These are phyloP conservation scores for Sherardia arvensis DNA, from an alignment of 257 asterid genomes.

Conservation along the genomic window DNA sequence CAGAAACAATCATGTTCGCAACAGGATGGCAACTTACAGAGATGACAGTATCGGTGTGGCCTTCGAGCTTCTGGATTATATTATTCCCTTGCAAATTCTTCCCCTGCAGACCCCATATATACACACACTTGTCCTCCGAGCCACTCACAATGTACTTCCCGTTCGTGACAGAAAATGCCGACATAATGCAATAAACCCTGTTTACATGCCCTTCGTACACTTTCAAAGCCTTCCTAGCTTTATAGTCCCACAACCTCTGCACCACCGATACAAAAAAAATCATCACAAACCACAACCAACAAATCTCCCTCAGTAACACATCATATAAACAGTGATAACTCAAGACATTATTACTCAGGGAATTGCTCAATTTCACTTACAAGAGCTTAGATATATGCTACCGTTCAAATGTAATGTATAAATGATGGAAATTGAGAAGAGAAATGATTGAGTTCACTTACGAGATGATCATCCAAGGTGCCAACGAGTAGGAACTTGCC, in stretches of 20 bases:
- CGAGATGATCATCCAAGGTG: constrained; percentile 76
- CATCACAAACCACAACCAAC: background rate
- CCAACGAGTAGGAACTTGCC: constrained; percentile 83
- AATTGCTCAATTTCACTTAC: too few species aligned
- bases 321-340: background rate
- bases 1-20: constrained; percentile 70
- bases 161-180: constrained; percentile 65
- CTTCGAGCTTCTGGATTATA: constrained; percentile 73
- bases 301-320: background rate
- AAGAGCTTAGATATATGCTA: too few species aligned
- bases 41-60: constrained; percentile 69
- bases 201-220: constrained; percentile 59
- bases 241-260: constrained; percentile 82
- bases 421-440: background rate
- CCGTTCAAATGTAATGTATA: background rate
- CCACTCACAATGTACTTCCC: constrained; percentile 84
- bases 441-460: constrained; percentile 23
- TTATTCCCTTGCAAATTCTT: constrained; percentile 59
- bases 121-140: constrained; percentile 70
- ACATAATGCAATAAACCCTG: constrained; percentile 49
- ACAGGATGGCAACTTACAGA: constrained; percentile 64
- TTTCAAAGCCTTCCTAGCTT: constrained; percentile 53
- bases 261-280: constrained; percentile 8
- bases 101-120: constrained; percentile 78
- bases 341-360: too few species aligned